phyloP scores from a whole-genome alignment of 192 early-diverging fungal genomes.

The Glomus cerebriforme region DNA sequence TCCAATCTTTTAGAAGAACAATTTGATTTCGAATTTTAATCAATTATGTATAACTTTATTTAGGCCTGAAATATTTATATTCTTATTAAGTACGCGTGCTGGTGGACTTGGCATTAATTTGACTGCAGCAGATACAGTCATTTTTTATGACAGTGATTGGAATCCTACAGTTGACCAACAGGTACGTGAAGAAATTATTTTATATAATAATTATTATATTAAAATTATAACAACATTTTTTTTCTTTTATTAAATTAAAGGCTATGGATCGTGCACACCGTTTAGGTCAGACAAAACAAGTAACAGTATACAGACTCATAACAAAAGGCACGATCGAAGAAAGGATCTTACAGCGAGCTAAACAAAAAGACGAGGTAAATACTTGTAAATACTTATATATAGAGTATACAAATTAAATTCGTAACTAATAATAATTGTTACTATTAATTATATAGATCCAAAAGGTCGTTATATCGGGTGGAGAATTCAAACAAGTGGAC shows the following conservation, averaged over 20 bases:
- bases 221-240: background rate
- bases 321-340: conserved; percentile 83
- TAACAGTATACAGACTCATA: conserved; percentile 83
- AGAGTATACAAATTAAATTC: background rate
- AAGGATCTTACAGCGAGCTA: conserved; percentile 74
- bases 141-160: conserved; percentile 89
- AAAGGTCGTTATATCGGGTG: conserved; percentile 91
- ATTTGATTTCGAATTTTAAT: conserved; percentile 11
- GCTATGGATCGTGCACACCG: conserved; percentile 90
- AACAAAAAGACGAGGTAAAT: conserved; percentile 81
- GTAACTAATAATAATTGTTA: background rate
- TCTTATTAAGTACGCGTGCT: conserved; percentile 80
- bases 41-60: background rate
- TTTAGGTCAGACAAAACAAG: conserved; percentile 82
- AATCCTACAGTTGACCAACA: conserved; percentile 92
- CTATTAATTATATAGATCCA: conserved; percentile 72
- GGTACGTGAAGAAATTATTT: conserved; percentile 19
- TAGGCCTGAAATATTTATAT: conserved; percentile 81
- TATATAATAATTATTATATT: background rate
- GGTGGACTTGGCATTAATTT: conserved; percentile 90
- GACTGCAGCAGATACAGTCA: conserved; percentile 87
- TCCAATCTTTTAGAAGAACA: background rate
- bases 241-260: too few species aligned
- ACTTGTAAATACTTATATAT: background rate
- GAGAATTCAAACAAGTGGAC: conserved; percentile 80